These are phyloP conservation scores for Butyriboletus loyo DNA, from an alignment of 768 basidiomycete species.

Conservation along the genomic window DNA sequence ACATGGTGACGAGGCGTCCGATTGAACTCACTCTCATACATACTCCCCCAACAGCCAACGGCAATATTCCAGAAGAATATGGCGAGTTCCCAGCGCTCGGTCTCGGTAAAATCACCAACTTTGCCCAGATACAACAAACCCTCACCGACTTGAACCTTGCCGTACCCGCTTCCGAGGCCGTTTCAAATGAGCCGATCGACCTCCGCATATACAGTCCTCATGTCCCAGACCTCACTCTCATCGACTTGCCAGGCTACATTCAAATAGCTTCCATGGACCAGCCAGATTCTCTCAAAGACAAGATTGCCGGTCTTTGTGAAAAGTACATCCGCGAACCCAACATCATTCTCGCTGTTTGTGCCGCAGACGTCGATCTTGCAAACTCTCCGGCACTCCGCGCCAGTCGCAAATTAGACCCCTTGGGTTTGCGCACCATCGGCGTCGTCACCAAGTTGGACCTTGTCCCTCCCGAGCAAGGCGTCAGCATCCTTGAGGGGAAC, in stretches of 20 bases:
- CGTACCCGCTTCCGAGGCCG: conserved; percentile 84
- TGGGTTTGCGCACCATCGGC: conserved; percentile 93
- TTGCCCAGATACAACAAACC: conserved; percentile 86
- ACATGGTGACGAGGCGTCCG: conserved; percentile 98
- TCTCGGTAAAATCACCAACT: conserved; percentile 86
- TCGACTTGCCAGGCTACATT: conserved; percentile 96
- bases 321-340: conserved; percentile 99
- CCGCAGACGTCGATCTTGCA: conserved; percentile 97
- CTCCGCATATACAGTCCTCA: conserved; percentile 94
- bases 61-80: conserved; percentile 66
- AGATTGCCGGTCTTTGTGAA: conserved; percentile 86
- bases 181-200: conserved; percentile 94
- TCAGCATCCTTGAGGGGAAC: conserved; percentile 77
- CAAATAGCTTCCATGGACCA: conserved; percentile 95
- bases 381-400: conserved; percentile 95
- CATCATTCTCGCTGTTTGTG: conserved; percentile 97
- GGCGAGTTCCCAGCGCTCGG: conserved; percentile 93
- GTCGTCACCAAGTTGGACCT: conserved; percentile 99
- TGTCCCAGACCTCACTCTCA: conserved; percentile 95
- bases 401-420: conserved; percentile 89
- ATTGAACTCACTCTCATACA: conserved; percentile 98
- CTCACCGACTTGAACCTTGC: conserved; percentile 94
- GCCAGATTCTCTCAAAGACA: conserved; percentile 90
- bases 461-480: conserved; percentile 82
- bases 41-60: conserved; percentile 58